phyloP scores from a whole-genome alignment of 2,329 filamentous ascomycete species.

The Furcasterigmium furcatum region DNA sequence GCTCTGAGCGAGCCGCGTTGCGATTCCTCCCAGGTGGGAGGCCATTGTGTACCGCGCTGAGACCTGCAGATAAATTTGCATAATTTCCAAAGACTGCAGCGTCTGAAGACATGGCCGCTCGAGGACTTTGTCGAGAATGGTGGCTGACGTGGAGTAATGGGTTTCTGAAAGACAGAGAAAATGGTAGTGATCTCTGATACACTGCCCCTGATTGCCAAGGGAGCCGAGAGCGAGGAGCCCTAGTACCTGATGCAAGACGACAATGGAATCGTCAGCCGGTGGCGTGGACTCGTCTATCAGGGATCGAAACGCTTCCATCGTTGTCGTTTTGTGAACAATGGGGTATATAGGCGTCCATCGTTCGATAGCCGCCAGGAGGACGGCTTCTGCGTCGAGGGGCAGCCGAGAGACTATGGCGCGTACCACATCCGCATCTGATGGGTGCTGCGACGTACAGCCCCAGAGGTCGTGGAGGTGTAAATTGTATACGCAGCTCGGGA shows the following conservation, averaged over 20 bases:
- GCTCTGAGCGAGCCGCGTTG: conserved; percentile 18
- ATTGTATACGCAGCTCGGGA: conserved; percentile 18
- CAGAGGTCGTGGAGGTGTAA: conserved; percentile 16
- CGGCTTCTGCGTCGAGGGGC: conserved; percentile 8
- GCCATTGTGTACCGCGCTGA: conserved; percentile 15
- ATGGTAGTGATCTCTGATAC: conserved; percentile 12
- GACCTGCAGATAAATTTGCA: conserved; percentile 18
- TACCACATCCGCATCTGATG: background rate
- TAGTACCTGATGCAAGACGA: conserved; percentile 13
- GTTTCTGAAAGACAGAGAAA: conserved; percentile 16
- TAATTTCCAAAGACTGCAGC: conserved; percentile 16
- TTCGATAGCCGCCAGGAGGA: conserved; percentile 13
- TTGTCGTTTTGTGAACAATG: conserved; percentile 14
- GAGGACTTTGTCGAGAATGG: conserved; percentile 12
- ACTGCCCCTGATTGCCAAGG: conserved; percentile 9
- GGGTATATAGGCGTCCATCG: conserved; percentile 14
- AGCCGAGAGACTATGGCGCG: conserved; percentile 9
- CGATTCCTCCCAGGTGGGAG: conserved; percentile 17
- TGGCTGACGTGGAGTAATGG: conserved; percentile 13
- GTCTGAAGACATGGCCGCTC: conserved; percentile 13
- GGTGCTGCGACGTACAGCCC: conserved; percentile 6
- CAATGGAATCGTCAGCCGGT: background rate
- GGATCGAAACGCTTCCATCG: conserved; percentile 7
- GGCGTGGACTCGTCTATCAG: background rate
- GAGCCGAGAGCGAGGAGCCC: conserved; percentile 15